Percentiles rank a stretch among this genome's conserved stretches.
These are phyloP conservation scores for Ogataea sp. DNA, from an alignment of 805 yeast genomes.

Conservation along the genomic window DNA sequence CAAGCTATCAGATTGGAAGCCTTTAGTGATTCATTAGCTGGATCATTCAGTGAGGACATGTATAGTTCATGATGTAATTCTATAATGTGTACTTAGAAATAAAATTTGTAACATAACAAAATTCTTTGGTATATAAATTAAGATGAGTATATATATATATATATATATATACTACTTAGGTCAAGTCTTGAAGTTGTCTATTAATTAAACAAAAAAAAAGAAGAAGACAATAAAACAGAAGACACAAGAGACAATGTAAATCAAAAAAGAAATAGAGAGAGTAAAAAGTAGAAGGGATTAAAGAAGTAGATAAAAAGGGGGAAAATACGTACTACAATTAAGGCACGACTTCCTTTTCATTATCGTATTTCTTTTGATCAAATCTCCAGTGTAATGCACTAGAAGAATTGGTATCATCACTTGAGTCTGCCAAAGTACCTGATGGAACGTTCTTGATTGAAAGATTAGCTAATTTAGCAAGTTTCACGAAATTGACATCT, in stretches of 20 bases:
- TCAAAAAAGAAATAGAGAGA: neutral
- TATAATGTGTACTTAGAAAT: neutral
- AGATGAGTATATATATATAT: neutral
- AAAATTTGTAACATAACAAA: neutral
- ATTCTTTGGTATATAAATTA: neutral
- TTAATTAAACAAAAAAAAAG: neutral
- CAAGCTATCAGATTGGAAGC: constrained; percentile 62
- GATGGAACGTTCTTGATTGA: constrained; percentile 62
- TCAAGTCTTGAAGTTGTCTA: no score
- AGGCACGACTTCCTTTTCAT: constrained; percentile 45
- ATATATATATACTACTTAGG: neutral
- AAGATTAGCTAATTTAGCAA: constrained; percentile 42
- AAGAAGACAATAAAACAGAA: neutral
- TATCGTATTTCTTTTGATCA: constrained; percentile 42
- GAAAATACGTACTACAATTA: neutral
- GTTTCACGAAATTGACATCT: constrained; percentile 30
- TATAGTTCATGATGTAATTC: neutral
- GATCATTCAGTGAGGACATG: constrained; percentile 4
- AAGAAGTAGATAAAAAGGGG: neutral
- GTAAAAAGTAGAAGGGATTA: neutral
- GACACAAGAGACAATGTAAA: neutral
- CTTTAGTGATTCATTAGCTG: constrained; percentile 36
- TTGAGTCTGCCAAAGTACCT: constrained; percentile 33
- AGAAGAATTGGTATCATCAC: neutral
- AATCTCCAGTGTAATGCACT: constrained; percentile 65